These are phyloP conservation scores for Cardamine resedifolia DNA, from an alignment of 345 rosid genomes.

Conservation along the genomic window DNA sequence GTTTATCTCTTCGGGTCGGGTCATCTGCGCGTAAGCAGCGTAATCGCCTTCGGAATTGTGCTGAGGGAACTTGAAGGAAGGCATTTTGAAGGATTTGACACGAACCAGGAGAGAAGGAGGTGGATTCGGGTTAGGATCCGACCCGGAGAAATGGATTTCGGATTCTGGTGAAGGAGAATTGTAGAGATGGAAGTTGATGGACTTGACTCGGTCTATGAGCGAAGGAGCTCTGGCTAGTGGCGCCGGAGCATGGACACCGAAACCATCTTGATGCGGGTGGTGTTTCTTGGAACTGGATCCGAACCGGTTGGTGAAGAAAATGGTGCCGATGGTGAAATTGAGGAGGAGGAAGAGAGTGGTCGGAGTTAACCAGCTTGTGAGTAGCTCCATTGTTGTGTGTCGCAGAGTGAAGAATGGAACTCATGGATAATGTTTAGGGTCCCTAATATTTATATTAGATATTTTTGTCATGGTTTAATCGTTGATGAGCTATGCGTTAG, in stretches of 20 bases:
- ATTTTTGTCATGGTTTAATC: conserved; percentile 13
- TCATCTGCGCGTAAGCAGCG: conserved; percentile 24
- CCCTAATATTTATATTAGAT: conserved; percentile 23
- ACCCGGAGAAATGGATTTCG: conserved; percentile 24
- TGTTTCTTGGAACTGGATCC: conserved; percentile 21
- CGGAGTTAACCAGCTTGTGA: conserved; percentile 43
- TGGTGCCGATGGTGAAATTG: conserved; percentile 40
- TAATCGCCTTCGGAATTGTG: conserved; percentile 31
- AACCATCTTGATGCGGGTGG: conserved; percentile 14
- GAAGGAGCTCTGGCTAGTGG: conserved; percentile 50
- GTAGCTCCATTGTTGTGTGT: conserved; percentile 33
- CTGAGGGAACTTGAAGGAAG: conserved; percentile 31
- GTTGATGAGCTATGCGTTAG: conserved; percentile 2
- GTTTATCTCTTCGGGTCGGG: conserved; percentile 9
- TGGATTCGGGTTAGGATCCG: conserved; percentile 32
- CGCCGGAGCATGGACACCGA: conserved; percentile 30
- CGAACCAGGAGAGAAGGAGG: conserved; percentile 57
- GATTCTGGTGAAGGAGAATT: conserved; percentile 26
- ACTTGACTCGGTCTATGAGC: conserved; percentile 49
- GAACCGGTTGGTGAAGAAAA: conserved; percentile 35
- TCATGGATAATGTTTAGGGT: conserved; percentile 15
- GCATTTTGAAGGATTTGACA: conserved; percentile 57
- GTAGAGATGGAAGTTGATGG: conserved; percentile 43
- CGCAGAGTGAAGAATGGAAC: conserved; percentile 16
- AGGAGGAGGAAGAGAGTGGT: conserved; percentile 48